phyloP scores from a whole-genome alignment of 2,329 filamentous ascomycete genomes.

The Apiospora kogelbergensis region DNA sequence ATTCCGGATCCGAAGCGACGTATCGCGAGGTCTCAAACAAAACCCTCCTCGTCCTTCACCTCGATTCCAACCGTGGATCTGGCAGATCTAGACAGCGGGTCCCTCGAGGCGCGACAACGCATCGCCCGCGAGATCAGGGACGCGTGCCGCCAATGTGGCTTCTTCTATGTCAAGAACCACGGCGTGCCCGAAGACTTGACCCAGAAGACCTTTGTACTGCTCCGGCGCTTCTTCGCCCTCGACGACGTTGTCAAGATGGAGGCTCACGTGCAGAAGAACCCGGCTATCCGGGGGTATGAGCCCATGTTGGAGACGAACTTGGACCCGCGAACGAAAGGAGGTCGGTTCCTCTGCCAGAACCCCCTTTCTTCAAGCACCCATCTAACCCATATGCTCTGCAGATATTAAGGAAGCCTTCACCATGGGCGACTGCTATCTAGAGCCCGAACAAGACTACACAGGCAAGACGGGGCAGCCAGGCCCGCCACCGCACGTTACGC shows the following conservation, averaged over 20 bases:
- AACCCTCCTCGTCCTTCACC: slow-evolving; percentile 25
- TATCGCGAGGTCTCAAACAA: slow-evolving; percentile 29
- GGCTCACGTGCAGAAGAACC: slow-evolving; percentile 36
- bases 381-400: not conserved
- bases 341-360: slow-evolving; percentile 9
- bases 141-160: slow-evolving; percentile 27
- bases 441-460: slow-evolving; percentile 35
- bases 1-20: slow-evolving; percentile 30
- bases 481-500: slow-evolving; percentile 26
- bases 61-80: slow-evolving; percentile 35
- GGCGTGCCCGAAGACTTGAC: slow-evolving; percentile 25
- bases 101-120: slow-evolving; percentile 19
- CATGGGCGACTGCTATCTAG: slow-evolving; percentile 36
- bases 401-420: slow-evolving; percentile 35
- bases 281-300: slow-evolving; percentile 35
- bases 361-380: not conserved
- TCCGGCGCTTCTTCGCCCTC: slow-evolving; percentile 32
- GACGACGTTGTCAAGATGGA: slow-evolving; percentile 33
- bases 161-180: slow-evolving; percentile 34
- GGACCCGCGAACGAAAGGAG: slow-evolving; percentile 30
- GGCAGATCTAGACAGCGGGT: slow-evolving; percentile 22
- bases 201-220: slow-evolving; percentile 23
- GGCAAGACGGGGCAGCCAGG: slow-evolving; percentile 23
- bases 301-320: slow-evolving; percentile 33
- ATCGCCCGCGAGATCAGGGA: slow-evolving; percentile 26